Percentiles rank a stretch among this genome's conserved stretches.
Evolutionary conservation across 345 rosid genomes (phyloP).

Genomic region (Populus simonii): DNA sequence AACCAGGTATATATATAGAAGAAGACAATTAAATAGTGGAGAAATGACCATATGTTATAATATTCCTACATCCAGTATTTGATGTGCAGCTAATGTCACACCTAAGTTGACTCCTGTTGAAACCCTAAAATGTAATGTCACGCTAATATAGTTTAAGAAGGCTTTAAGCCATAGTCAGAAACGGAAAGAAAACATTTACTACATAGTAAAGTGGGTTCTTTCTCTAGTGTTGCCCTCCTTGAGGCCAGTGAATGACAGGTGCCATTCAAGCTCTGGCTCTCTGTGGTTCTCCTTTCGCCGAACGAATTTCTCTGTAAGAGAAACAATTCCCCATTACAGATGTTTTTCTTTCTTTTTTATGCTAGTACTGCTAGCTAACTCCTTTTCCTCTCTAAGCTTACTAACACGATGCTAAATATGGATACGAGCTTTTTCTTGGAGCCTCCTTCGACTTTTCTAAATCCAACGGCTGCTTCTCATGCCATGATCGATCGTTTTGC

Average conservation of each 20-base stretch:
- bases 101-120: not conserved
- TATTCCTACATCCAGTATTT: too few species aligned
- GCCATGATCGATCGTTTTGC: slow-evolving; percentile 34
- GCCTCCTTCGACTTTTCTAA: slow-evolving; percentile 15
- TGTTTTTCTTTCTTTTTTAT: not conserved
- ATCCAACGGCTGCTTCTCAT: slow-evolving; percentile 24
- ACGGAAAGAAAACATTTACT: not conserved
- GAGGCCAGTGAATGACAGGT: slow-evolving; percentile 19
- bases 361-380: not conserved
- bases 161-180: not conserved
- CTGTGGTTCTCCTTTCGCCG: slow-evolving; percentile 12
- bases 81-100: too few species aligned
- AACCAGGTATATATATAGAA: too few species aligned
- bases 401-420: slow-evolving; percentile 22
- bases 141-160: not conserved
- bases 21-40: not conserved
- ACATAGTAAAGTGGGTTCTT: slow-evolving; percentile 1
- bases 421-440: slow-evolving; percentile 19
- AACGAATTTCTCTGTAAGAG: slow-evolving; percentile 17
- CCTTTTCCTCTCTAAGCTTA: slow-evolving; percentile 13
- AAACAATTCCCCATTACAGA: slow-evolving; percentile 6
- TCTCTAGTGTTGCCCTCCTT: not conserved
- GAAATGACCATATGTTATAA: too few species aligned
- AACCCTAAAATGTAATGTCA: not conserved
- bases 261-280: slow-evolving; percentile 4